phyloP scores from a whole-genome alignment of 2,329 filamentous ascomycete genomes.

The Fusarium caatingaense region DNA sequence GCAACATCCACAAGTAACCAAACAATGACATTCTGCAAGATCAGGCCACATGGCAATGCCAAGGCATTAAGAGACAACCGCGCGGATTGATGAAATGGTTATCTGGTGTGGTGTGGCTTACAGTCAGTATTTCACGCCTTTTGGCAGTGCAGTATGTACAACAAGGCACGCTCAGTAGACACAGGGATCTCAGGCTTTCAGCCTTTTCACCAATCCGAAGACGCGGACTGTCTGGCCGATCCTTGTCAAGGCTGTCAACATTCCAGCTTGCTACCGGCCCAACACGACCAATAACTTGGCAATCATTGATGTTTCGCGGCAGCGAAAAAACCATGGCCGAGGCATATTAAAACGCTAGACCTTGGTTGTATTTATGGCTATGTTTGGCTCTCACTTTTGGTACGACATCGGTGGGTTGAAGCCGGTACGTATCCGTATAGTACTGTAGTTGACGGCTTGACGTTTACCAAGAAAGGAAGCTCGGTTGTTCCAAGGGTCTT shows the following conservation, averaged over 20 bases:
- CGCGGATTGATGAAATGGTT: slow-evolving; percentile 29
- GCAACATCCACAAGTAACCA: slow-evolving; percentile 12
- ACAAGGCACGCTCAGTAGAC: background rate
- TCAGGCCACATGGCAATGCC: slow-evolving; percentile 38
- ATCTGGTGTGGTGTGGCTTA: slow-evolving; percentile 39
- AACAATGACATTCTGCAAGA: slow-evolving; percentile 37
- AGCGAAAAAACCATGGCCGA: background rate
- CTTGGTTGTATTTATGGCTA: background rate
- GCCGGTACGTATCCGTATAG: background rate
- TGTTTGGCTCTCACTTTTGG: background rate
- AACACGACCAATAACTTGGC: background rate
- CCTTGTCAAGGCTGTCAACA: background rate
- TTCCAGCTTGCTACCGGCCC: slow-evolving; percentile 3
- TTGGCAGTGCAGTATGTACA: slow-evolving; percentile 18
- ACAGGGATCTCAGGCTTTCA: background rate
- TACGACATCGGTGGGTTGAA: background rate
- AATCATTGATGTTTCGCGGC: background rate
- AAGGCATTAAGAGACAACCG: slow-evolving; percentile 27
- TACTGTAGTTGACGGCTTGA: background rate
- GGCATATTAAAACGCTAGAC: background rate
- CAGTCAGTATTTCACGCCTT: slow-evolving; percentile 32
- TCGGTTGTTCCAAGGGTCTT: slow-evolving; percentile 33
- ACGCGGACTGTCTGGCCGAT: background rate
- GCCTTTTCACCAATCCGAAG: background rate
- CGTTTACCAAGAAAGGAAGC: slow-evolving; percentile 42